Evolutionary conservation across 306 rosid species (phyloP).

Genomic region (Cicer cuneatum): DNA sequence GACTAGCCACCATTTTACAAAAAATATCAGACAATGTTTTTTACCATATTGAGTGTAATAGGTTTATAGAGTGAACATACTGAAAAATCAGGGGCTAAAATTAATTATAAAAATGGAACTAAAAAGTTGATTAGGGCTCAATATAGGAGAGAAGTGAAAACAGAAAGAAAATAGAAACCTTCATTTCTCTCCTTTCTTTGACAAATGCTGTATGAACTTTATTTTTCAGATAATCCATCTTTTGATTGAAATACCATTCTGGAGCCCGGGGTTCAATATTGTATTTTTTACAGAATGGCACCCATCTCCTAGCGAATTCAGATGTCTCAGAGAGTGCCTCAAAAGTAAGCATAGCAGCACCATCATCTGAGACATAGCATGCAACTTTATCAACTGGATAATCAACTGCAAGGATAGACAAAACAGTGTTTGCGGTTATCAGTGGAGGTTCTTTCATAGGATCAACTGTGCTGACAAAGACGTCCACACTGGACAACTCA

Average conservation of each 20-base stretch:
- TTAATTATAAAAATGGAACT: background rate
- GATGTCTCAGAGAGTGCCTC: slow-evolving; percentile 88
- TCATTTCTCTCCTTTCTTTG: slow-evolving; percentile 82
- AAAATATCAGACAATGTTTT: slow-evolving; percentile 13
- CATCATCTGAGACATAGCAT: slow-evolving; percentile 92
- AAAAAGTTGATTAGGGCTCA: background rate
- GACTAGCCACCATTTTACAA: background rate
- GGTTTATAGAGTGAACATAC: background rate
- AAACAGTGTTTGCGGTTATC: slow-evolving; percentile 80
- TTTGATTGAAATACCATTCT: slow-evolving; percentile 77
- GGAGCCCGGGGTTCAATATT: slow-evolving; percentile 82
- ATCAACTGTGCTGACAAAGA: slow-evolving; percentile 88
- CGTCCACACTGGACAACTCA: slow-evolving; percentile 66
- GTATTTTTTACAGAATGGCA: slow-evolving; percentile 69
- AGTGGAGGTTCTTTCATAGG: slow-evolving; percentile 83
- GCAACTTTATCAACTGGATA: slow-evolving; percentile 80
- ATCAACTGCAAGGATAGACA: slow-evolving; percentile 80
- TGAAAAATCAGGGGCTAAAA: background rate
- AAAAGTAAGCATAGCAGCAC: slow-evolving; percentile 91
- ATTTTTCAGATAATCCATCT: slow-evolving; percentile 73
- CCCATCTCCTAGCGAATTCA: slow-evolving; percentile 85
- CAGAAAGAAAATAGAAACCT: slow-evolving; percentile 50
- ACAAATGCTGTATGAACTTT: slow-evolving; percentile 79
- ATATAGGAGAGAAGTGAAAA: slow-evolving; percentile 6
- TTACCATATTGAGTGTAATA: background rate